Evolutionary conservation across 2,329 filamentous ascomycete genomes (phyloP).

Genomic region (Neonectria ditissima): DNA sequence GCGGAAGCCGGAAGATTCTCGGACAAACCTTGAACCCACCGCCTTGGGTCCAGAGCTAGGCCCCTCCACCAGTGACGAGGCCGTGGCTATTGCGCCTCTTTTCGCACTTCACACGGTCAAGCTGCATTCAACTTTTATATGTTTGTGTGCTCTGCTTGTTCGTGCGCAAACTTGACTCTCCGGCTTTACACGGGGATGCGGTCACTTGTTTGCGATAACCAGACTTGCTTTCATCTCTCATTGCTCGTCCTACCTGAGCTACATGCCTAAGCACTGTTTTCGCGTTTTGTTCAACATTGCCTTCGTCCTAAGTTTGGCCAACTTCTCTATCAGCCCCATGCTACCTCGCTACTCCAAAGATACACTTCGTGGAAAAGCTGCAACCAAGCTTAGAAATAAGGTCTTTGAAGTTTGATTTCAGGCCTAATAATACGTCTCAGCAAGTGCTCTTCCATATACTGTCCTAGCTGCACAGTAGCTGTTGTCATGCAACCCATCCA

Average conservation of each 20-base stretch:
- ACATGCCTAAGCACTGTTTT: not conserved
- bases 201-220: not conserved
- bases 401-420: too few species aligned
- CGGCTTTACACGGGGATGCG: not conserved
- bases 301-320: not conserved
- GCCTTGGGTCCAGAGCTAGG: slow-evolving; percentile 19
- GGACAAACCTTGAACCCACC: slow-evolving; percentile 38
- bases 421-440: too few species aligned
- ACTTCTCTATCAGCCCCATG: not conserved
- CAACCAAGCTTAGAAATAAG: not conserved
- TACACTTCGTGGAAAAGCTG: not conserved
- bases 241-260: too few species aligned
- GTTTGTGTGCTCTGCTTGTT: too few species aligned
- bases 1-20: slow-evolving; percentile 43
- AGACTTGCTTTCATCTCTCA: not conserved
- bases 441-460: too few species aligned
- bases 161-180: not conserved
- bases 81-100: slow-evolving; percentile 32
- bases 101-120: slow-evolving; percentile 32
- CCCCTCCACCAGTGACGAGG: slow-evolving; percentile 1
- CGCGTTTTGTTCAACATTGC: not conserved
- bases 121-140: slow-evolving; percentile 28
- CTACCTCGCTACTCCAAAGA: too few species aligned
- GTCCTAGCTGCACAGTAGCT: not conserved
- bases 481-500: not conserved